Evolutionary conservation across 1,284 basidiomycete species (phyloP), one percentile per base, ranked within the genome.

Genomic region (Trichosporon inkin): DNA sequence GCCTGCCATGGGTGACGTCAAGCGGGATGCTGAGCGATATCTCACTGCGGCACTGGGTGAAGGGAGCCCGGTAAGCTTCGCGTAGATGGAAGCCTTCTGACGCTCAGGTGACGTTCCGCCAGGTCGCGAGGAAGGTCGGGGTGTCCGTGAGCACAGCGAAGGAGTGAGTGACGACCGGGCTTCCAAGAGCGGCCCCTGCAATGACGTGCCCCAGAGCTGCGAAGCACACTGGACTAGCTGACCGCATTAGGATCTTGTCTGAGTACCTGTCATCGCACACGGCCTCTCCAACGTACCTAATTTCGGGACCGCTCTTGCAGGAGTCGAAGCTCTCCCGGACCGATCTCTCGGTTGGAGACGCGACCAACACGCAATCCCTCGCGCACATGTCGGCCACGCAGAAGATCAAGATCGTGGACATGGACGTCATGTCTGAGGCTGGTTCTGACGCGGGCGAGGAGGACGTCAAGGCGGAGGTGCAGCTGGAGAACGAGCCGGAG

Each of bases 61-160:
- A 13, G 40, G 54, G 11, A 58, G 41, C 11, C 41, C 53, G 1
- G 62, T 64, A 19, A 28, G 54, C 2, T 8, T 36, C 5, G 28
- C 22, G 22, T 32, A 17, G 7, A 14, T 16, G 41, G 10, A 41
- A 19, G 2, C 10, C 6, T 20, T 6, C 41, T 34, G n/a, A 17
- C 38, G 5, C 14, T 7, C 53, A 74, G 74, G 70, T 74, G 14
- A 73, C 72, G 7, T 76, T 69, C 44, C 68, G 74, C 24, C 68
- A 74, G 28, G 39, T 77, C 3, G 65, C 71, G 34, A 58, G 75
- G 17, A 70, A 77, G 57, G 35, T 72, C 0, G 69, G 70, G 32
- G 74, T 72, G 57, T 70, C 71, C 63, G 70, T 74, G 28, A 70
- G 75, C 44, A 38, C 57, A 1, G 72, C 75, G 8, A 77, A 77